Conservation (phyloP, 805 yeast species). For the Ogataea trehaloabstinens region DNA sequence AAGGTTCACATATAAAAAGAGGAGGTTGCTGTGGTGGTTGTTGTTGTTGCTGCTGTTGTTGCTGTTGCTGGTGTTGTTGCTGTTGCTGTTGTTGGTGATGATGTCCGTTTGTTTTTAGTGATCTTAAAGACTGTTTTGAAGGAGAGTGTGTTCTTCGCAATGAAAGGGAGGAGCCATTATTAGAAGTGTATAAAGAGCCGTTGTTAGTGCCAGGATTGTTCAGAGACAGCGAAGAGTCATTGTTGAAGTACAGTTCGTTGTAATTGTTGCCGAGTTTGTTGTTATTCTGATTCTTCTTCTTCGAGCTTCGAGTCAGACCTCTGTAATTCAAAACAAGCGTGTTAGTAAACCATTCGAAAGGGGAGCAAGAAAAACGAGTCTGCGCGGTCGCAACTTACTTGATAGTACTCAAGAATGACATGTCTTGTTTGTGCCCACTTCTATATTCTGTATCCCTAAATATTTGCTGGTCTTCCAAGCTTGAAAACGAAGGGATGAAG, state of each 20-base stretch:
- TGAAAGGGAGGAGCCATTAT: slow-evolving; percentile 46
- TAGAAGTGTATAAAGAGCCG: slow-evolving; percentile 33
- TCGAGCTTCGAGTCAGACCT: slow-evolving; percentile 55
- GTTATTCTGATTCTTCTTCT: slow-evolving; percentile 30
- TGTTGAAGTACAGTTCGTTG: slow-evolving; percentile 23
- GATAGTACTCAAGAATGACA: slow-evolving; percentile 41
- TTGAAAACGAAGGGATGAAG: no score
- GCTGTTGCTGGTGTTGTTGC: slow-evolving; percentile 22
- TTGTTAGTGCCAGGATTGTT: slow-evolving; percentile 8
- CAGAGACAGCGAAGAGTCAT: slow-evolving; percentile 21
- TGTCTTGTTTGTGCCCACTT: slow-evolving; percentile 12
- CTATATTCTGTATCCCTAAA: no score
- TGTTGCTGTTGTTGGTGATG: slow-evolving; percentile 20
- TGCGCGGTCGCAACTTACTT: slow-evolving; percentile 25
- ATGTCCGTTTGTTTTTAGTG: slow-evolving; percentile 13
- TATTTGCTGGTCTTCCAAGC: no score
- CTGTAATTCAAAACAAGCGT: slow-evolving; percentile 27
- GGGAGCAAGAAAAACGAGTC: background rate
- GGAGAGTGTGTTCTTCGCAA: slow-evolving; percentile 47
- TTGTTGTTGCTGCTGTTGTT: slow-evolving; percentile 21
- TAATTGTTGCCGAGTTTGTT: slow-evolving; percentile 25
- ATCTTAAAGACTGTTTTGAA: slow-evolving; percentile 42
- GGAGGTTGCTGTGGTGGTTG: slow-evolving; percentile 37
- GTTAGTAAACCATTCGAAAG: slow-evolving; percentile 3
- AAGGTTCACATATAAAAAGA: slow-evolving; percentile 86